Percentiles rank a stretch among this genome's conserved stretches.
phyloP scores from a whole-genome alignment of 495 filamentous ascomycete species.

The Aspergillus nidulans region DNA sequence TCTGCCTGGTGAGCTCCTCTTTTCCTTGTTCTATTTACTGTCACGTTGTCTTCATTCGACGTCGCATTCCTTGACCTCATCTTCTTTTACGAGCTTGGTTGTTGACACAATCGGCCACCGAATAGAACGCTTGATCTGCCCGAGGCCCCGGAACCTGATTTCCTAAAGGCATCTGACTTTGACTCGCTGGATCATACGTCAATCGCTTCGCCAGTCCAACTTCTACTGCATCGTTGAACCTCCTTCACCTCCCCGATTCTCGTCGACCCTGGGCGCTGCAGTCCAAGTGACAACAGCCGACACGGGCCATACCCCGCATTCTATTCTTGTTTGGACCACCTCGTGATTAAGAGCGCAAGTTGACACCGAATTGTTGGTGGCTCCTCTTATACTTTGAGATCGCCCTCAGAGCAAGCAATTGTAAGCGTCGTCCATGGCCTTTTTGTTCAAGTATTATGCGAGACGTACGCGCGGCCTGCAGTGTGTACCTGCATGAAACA shows the following conservation, averaged over 20 bases:
- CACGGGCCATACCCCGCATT: slow-evolving; percentile 22
- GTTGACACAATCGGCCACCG: slow-evolving; percentile 1
- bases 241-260: neutral
- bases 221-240: neutral
- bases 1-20: slow-evolving; percentile 8
- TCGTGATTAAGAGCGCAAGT: neutral
- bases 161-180: neutral
- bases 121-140: neutral
- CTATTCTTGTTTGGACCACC: slow-evolving; percentile 5
- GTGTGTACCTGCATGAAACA: slow-evolving; percentile 14
- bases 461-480: neutral
- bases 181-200: neutral
- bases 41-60: neutral
- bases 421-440: slow-evolving; percentile 15
- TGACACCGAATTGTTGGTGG: neutral
- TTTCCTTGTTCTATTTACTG: neutral
- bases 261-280: slow-evolving; percentile 1
- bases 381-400: neutral
- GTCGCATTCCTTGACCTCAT: neutral
- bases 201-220: neutral
- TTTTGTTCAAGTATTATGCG: neutral
- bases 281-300: slow-evolving; percentile 9
- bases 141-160: neutral
- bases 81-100: neutral
- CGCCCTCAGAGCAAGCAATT: neutral